These are phyloP conservation scores for Fomitopsis schrenkii DNA, from an alignment of 1,284 basidiomycete species.

Conservation along the genomic window DNA sequence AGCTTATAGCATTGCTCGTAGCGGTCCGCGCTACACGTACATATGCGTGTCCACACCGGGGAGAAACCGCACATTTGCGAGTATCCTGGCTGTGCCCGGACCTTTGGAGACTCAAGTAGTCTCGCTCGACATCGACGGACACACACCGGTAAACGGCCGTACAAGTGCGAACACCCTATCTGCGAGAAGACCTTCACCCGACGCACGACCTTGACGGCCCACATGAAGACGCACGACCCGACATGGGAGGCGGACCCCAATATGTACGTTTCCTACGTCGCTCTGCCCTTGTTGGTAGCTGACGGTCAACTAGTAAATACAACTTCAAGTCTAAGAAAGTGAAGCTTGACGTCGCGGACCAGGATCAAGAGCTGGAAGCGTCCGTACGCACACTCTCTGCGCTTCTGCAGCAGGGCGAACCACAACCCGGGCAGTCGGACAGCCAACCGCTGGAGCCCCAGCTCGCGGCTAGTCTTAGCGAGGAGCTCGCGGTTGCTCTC, in stretches of 20 bases:
- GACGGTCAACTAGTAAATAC: conserved; percentile 49
- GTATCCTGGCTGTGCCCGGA: conserved; percentile 78
- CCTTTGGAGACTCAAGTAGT: conserved; percentile 86
- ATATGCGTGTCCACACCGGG: conserved; percentile 83
- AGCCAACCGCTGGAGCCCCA: conserved; percentile 45
- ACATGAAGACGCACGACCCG: conserved; percentile 81
- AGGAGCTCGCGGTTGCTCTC: conserved; percentile 70
- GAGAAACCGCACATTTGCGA: conserved; percentile 88
- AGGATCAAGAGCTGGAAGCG: conserved; percentile 52
- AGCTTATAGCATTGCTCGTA: conserved; percentile 26
- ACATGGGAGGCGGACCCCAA: conserved; percentile 77
- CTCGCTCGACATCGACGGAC: conserved; percentile 85
- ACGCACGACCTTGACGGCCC: conserved; percentile 72
- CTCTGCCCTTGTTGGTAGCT: not conserved
- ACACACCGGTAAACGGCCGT: conserved; percentile 80
- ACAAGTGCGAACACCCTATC: conserved; percentile 72
- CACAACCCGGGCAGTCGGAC: not conserved
- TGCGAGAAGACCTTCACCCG: conserved; percentile 86
- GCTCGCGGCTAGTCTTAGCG: conserved; percentile 61
- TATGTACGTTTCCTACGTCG: conserved; percentile 46
- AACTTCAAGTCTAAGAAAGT: conserved; percentile 69
- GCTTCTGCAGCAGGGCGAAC: conserved; percentile 42
- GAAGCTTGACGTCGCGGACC: conserved; percentile 45
- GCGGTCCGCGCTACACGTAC: conserved; percentile 85
- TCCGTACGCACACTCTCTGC: conserved; percentile 70